phyloP scores from a whole-genome alignment of 1,284 basidiomycete genomes.

The Ceratobasidium papillatum region DNA sequence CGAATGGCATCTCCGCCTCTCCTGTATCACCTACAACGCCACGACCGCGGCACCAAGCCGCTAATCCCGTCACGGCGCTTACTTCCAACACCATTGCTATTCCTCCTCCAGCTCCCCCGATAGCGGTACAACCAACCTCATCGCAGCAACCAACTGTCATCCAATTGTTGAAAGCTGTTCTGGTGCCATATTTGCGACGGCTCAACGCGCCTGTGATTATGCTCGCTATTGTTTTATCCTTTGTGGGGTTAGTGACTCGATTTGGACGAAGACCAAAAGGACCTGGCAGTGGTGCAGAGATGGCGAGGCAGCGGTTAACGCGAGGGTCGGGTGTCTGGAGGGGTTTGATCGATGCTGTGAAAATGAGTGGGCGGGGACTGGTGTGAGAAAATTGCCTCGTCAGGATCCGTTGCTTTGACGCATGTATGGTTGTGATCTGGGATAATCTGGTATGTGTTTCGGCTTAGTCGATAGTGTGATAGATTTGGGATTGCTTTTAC shows the following conservation, averaged over 20 bases:
- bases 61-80: neutral
- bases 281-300: constrained; percentile 17
- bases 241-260: constrained; percentile 20
- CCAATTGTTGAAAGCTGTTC: constrained; percentile 15
- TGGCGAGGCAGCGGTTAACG: constrained; percentile 18
- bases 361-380: constrained; percentile 33
- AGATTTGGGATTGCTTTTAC: too few species aligned
- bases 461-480: too few species aligned
- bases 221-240: constrained; percentile 20
- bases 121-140: constrained; percentile 12
- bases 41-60: neutral
- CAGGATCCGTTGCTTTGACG: neutral
- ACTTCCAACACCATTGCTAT: constrained; percentile 6
- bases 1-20: constrained; percentile 3
- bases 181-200: constrained; percentile 24
- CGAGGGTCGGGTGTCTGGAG: constrained; percentile 12
- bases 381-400: neutral
- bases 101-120: constrained; percentile 9
- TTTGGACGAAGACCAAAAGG: constrained; percentile 23
- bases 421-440: neutral
- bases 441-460: neutral
- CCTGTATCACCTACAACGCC: constrained; percentile 13
- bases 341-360: constrained; percentile 18
- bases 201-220: constrained; percentile 25
- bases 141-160: constrained; percentile 14